A percentile compares a stretch with the other conserved stretches of the same genome.
Conservation (phyloP, 2,329 filamentous ascomycete species). For the Microdochium nivale region DNA sequence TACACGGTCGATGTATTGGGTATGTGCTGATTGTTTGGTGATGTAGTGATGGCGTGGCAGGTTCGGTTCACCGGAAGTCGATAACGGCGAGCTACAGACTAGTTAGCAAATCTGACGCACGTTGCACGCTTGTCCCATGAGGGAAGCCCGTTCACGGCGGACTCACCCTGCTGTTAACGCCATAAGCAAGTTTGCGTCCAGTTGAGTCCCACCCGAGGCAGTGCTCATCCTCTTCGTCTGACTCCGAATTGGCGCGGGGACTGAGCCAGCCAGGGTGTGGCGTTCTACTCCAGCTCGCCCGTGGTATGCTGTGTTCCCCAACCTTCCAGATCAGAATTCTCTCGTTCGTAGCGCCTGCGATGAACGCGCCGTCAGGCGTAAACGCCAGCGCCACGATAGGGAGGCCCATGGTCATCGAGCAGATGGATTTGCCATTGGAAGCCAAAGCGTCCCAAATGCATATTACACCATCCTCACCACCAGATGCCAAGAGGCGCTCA, state of each 20-base stretch:
- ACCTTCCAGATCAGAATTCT: slow-evolving; percentile 58
- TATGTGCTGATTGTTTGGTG: not conserved
- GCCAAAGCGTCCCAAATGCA: slow-evolving; percentile 52
- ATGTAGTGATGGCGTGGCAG: not conserved
- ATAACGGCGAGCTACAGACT: slow-evolving; percentile 37
- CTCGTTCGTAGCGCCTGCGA: slow-evolving; percentile 51
- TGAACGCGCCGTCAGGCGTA: slow-evolving; percentile 53
- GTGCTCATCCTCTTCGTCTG: slow-evolving; percentile 52
- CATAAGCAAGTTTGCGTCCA: slow-evolving; percentile 55
- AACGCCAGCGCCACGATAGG: slow-evolving; percentile 52
- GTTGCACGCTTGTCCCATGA: too few relatives aligned
- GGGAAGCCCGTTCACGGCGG: too few relatives aligned
- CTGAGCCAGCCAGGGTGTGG: slow-evolving; percentile 50
- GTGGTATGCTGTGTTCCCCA: slow-evolving; percentile 46
- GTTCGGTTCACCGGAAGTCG: slow-evolving; percentile 29
- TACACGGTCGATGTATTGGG: too few relatives aligned
- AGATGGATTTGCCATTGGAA: slow-evolving; percentile 45
- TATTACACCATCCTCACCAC: slow-evolving; percentile 54
- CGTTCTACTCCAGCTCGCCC: slow-evolving; percentile 50
- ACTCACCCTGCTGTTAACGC: slow-evolving; percentile 53
- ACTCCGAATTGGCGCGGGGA: slow-evolving; percentile 41
- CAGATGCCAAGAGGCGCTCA: slow-evolving; percentile 52
- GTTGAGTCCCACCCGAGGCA: slow-evolving; percentile 54
- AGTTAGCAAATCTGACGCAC: slow-evolving; percentile 4
- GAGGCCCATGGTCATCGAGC: slow-evolving; percentile 51